Evolutionary conservation across 305 asterid genomes (phyloP).

Genomic region (Coffea humblotiana): DNA sequence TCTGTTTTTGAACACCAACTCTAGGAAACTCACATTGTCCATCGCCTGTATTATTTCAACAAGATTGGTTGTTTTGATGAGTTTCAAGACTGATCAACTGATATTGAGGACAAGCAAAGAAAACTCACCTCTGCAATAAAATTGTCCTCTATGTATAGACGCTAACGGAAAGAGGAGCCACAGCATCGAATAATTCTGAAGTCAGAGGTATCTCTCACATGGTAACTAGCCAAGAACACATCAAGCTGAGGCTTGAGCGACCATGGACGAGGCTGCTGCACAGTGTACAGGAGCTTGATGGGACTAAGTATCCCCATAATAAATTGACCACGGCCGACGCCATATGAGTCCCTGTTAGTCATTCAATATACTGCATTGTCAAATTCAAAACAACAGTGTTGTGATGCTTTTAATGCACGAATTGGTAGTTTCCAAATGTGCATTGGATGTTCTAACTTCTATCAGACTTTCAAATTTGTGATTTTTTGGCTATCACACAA

Average conservation of each 20-base stretch:
- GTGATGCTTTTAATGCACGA: too few relatives aligned
- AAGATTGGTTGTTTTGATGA: background rate
- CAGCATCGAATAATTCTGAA: slow-evolving; percentile 45
- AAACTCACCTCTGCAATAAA: slow-evolving; percentile 41
- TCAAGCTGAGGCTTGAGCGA: slow-evolving; percentile 36
- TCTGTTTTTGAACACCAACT: slow-evolving; percentile 18
- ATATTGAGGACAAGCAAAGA: background rate
- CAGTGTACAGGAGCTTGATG: slow-evolving; percentile 38
- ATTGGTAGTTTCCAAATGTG: too few relatives aligned
- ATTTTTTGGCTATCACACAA: too few relatives aligned
- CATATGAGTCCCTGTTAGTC: background rate
- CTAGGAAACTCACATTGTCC: slow-evolving; percentile 28
- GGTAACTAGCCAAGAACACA: slow-evolving; percentile 44
- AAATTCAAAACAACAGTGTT: background rate
- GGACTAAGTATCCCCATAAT: slow-evolving; percentile 34
- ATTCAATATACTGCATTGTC: background rate
- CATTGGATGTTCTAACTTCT: too few relatives aligned
- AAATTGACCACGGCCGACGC: slow-evolving; percentile 36
- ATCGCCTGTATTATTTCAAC: slow-evolving; percentile 28
- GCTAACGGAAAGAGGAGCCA: slow-evolving; percentile 41
- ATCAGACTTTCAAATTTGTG: too few relatives aligned
- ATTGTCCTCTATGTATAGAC: slow-evolving; percentile 37
- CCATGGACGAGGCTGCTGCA: slow-evolving; percentile 29
- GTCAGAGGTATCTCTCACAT: slow-evolving; percentile 27
- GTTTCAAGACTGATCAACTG: background rate